A percentile compares a stretch with the other conserved stretches of the same genome.
Evolutionary conservation across 2,329 filamentous ascomycete species (phyloP).

Genomic region (Reticulascus tulasneorum): DNA sequence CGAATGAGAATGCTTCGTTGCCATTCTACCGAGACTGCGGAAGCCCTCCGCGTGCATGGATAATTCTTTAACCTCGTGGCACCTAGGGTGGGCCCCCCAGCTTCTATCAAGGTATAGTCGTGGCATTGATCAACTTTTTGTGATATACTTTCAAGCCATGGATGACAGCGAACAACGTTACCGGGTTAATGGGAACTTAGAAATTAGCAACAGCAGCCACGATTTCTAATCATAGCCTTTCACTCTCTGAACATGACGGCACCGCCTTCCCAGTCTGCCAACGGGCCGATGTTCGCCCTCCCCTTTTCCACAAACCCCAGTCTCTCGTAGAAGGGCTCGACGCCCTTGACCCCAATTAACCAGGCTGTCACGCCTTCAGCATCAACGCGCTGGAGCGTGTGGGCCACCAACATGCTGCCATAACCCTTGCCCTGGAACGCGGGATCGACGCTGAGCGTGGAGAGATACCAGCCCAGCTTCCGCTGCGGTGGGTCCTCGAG

Average conservation of each 20-base stretch:
- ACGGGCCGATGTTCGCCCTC: slow-evolving; percentile 29
- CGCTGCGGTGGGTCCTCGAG: slow-evolving; percentile 22
- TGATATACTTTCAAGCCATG: background rate
- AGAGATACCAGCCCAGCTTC: slow-evolving; percentile 30
- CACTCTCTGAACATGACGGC: slow-evolving; percentile 32
- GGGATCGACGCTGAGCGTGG: slow-evolving; percentile 27
- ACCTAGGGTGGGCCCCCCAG: too few species aligned
- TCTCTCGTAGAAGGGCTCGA: slow-evolving; percentile 27
- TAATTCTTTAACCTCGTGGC: too few species aligned
- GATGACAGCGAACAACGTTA: background rate
- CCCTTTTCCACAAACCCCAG: slow-evolving; percentile 30
- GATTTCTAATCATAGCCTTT: too few species aligned
- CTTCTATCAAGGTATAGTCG: too few species aligned
- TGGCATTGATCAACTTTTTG: background rate
- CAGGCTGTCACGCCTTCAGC: slow-evolving; percentile 24
- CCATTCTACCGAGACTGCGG: too few species aligned
- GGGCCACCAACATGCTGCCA: slow-evolving; percentile 24
- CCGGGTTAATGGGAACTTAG: too few species aligned
- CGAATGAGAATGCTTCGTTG: too few species aligned
- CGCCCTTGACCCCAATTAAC: slow-evolving; percentile 26
- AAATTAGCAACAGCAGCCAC: too few species aligned
- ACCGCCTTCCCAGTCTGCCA: slow-evolving; percentile 31
- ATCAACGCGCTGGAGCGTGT: slow-evolving; percentile 25
- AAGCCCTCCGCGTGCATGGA: too few species aligned
- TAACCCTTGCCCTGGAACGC: slow-evolving; percentile 25